Evolutionary conservation across 371 early-diverging fungal genomes (phyloP), one percentile per base, ranked within the genome.

Genomic region (Lichtheimia ramosa): DNA sequence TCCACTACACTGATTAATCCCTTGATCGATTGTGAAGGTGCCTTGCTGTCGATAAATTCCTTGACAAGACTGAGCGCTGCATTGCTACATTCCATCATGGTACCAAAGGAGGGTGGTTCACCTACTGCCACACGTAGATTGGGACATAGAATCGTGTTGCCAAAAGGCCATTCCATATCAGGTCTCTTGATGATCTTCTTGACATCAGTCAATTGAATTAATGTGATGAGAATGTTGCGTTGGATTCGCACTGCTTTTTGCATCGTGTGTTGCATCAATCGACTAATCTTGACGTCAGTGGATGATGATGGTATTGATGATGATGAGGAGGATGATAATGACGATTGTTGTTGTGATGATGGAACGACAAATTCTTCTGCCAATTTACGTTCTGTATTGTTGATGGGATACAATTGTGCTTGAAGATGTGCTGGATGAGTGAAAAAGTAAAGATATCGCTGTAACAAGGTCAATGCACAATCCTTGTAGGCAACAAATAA

Each of bases 351-450:
- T 18, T 13, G 48, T 46, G 13, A 40, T 18, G 43, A 43, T 6
- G 56, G 43, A n/a, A 62, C 43, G 46, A 64, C 55, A 8, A 34
- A 10, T 3, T 63, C 50, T 16, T 72, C 66, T 24, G 64, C 66
- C n/a, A 70, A 59, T 34, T 57, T 57, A 13, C 64, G 60, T 53
- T 79, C 80, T 15, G 48, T 50, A 20, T 70, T 60, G 53, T 73
- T 66, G 2, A 73, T 61, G 0, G 77, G 80, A 43, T 69, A 74
- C 8, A 79, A 61, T 54, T 71, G 77, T 4, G 74, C 73, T 57
- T 74, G 77, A 62, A 79, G 64, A 43, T 76, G 75, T 6, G 69
- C 56, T 12, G 80, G 80, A 57, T 76, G 76, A 0, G 71, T 74
- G 28, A 71, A 73, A 59, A 65, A 73, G 49, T 76, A 76, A n/a